Evolutionary conservation across 2,329 filamentous ascomycete genomes (phyloP).

Genomic region (Rutstroemia sydowiana): DNA sequence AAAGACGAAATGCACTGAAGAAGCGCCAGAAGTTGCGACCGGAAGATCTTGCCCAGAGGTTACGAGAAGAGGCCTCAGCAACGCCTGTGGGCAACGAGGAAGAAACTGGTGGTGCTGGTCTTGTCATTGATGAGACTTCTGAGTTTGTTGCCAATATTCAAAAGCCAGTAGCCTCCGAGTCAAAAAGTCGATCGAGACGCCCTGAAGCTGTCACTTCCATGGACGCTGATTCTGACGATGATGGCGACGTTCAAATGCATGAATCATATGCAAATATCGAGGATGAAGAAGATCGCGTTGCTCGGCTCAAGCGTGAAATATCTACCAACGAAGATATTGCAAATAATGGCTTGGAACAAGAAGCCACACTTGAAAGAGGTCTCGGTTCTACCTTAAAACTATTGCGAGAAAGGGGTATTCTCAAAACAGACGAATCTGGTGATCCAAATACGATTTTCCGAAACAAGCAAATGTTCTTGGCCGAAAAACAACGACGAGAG

Average conservation of each 20-base stretch:
- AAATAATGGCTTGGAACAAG: constrained; percentile 72
- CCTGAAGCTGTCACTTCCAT: constrained; percentile 38
- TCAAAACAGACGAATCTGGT: constrained; percentile 56
- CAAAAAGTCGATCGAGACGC: constrained; percentile 33
- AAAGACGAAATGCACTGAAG: constrained; percentile 77
- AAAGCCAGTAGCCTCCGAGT: constrained; percentile 52
- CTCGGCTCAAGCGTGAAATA: constrained; percentile 43
- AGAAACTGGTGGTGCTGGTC: constrained; percentile 48
- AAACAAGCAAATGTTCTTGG: constrained; percentile 70
- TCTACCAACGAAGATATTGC: constrained; percentile 46
- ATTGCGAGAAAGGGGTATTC: constrained; percentile 75
- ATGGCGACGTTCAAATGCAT: constrained; percentile 37
- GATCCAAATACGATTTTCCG: constrained; percentile 61
- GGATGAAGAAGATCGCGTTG: constrained; percentile 41
- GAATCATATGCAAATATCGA: constrained; percentile 30
- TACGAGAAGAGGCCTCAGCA: constrained; percentile 54
- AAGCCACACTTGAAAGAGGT: constrained; percentile 70
- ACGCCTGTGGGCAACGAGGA: constrained; percentile 52
- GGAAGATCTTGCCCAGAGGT: constrained; percentile 76
- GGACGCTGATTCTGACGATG: constrained; percentile 35
- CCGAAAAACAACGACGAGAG: constrained; percentile 70
- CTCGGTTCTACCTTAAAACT: constrained; percentile 77
- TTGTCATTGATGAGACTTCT: constrained; percentile 93
- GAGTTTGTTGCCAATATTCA: constrained; percentile 87
- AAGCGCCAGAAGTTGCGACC: constrained; percentile 83